These are phyloP conservation scores for Tranzscheliella williamsii DNA, from an alignment of 1,284 basidiomycete species.

Conservation along the genomic window DNA sequence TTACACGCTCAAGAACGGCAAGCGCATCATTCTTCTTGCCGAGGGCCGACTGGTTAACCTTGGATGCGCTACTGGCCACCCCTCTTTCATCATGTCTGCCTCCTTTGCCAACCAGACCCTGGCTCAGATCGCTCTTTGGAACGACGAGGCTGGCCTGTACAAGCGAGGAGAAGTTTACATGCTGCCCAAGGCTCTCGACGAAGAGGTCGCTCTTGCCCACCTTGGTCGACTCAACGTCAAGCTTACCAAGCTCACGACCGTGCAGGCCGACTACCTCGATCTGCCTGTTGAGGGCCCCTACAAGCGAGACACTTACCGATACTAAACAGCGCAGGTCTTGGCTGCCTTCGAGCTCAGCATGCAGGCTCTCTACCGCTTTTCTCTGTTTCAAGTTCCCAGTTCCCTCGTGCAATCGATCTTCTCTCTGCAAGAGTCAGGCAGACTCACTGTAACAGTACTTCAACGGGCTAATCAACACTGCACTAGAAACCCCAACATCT, in stretches of 20 bases:
- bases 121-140: slow-evolving; percentile 98
- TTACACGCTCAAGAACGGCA: slow-evolving; percentile 74
- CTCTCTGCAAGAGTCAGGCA: slow-evolving; percentile 37
- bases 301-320: slow-evolving; percentile 66
- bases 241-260: slow-evolving; percentile 77
- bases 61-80: slow-evolving; percentile 71
- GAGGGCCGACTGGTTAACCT: slow-evolving; percentile 99
- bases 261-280: slow-evolving; percentile 90
- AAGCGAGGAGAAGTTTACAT: slow-evolving; percentile 66
- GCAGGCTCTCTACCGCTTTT: slow-evolving; percentile 1
- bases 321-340: slow-evolving; percentile 34
- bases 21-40: slow-evolving; percentile 92
- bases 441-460: slow-evolving; percentile 43
- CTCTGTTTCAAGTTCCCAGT: slow-evolving; percentile 10
- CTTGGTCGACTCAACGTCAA: slow-evolving; percentile 88
- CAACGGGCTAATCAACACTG: slow-evolving; percentile 30
- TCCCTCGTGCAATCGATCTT: slow-evolving; percentile 21
- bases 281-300: slow-evolving; percentile 86
- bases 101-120: slow-evolving; percentile 99
- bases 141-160: slow-evolving; percentile 74
- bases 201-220: slow-evolving; percentile 97
- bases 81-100: slow-evolving; percentile 95
- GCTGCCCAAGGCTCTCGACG: slow-evolving; percentile 95
- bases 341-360: not conserved
- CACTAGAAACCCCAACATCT: not conserved